Conservation (phyloP, 2,329 filamentous ascomycete genomes). For the Dactylellina cionopaga region DNA sequence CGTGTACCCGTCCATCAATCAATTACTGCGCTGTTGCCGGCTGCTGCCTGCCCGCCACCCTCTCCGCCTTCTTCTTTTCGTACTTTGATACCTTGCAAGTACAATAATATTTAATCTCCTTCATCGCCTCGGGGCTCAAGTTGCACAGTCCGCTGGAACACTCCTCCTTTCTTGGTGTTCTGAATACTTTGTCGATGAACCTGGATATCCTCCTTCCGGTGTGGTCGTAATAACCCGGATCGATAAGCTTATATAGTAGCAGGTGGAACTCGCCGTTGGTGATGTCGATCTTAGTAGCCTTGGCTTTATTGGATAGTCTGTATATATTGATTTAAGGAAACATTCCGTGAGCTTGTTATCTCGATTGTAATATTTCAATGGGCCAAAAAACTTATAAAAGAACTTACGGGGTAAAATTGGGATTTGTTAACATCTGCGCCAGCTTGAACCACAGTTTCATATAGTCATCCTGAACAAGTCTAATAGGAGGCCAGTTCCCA, state of each 20-base stretch:
- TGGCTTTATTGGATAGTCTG: slow-evolving; percentile 32
- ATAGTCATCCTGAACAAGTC: slow-evolving; percentile 2
- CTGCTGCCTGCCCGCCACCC: neutral
- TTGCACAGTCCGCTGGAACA: slow-evolving; percentile 37
- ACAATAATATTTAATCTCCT: slow-evolving; percentile 26
- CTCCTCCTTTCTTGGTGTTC: slow-evolving; percentile 21
- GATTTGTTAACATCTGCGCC: slow-evolving; percentile 22
- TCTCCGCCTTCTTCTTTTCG: slow-evolving; percentile 17
- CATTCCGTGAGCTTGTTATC: neutral
- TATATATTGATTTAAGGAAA: neutral
- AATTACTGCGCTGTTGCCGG: neutral
- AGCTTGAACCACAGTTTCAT: slow-evolving; percentile 21
- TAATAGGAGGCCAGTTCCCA: slow-evolving; percentile 6
- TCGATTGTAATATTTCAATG: neutral
- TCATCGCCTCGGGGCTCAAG: slow-evolving; percentile 33
- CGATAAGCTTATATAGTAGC: slow-evolving; percentile 31
- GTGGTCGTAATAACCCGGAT: slow-evolving; percentile 24
- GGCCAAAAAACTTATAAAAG: neutral
- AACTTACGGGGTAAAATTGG: slow-evolving; percentile 25
- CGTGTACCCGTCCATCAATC: too few relatives aligned
- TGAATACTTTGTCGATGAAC: slow-evolving; percentile 36
- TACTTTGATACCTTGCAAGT: slow-evolving; percentile 34
- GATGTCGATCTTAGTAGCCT: slow-evolving; percentile 30
- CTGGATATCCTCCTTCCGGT: slow-evolving; percentile 22
- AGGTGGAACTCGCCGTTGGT: slow-evolving; percentile 35